These are phyloP conservation scores for Colletotrichum sp. DNA, from an alignment of 2,329 filamentous ascomycete species.

Conservation along the genomic window DNA sequence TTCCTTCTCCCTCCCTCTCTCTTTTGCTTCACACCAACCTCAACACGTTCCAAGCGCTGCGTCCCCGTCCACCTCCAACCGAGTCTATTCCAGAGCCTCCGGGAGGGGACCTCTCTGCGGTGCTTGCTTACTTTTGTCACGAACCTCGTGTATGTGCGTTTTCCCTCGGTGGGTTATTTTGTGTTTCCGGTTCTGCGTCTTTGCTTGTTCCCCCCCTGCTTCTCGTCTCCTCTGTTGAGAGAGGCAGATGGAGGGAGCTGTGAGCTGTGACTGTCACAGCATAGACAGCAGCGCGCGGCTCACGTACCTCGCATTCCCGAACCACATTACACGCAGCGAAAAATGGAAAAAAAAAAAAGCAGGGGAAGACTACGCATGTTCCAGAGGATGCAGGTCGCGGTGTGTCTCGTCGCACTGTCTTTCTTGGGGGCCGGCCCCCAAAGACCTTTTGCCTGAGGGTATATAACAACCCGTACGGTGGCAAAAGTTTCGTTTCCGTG, in stretches of 20 bases:
- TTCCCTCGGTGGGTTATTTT: background rate
- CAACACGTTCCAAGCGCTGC: background rate
- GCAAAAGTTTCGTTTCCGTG: background rate
- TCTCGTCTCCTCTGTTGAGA: background rate
- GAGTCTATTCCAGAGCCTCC: background rate
- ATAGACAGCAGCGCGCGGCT: background rate
- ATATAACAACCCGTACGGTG: constrained; percentile 14
- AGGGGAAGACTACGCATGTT: background rate
- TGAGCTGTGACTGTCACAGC: background rate
- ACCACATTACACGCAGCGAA: background rate
- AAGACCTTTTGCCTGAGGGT: background rate
- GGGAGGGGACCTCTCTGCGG: background rate
- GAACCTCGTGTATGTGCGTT: background rate
- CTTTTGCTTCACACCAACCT: background rate
- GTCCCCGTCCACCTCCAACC: background rate
- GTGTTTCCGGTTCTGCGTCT: background rate
- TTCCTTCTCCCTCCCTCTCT: background rate
- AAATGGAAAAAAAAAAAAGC: background rate
- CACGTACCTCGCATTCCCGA: background rate
- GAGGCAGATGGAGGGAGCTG: background rate
- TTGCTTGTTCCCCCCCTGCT: background rate
- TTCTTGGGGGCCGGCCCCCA: background rate
- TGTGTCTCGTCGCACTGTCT: background rate
- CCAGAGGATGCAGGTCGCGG: background rate
- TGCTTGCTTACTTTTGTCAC: background rate